Conservation (phyloP, 106 monocot genomes). For the Platanthera zijinensis region DNA sequence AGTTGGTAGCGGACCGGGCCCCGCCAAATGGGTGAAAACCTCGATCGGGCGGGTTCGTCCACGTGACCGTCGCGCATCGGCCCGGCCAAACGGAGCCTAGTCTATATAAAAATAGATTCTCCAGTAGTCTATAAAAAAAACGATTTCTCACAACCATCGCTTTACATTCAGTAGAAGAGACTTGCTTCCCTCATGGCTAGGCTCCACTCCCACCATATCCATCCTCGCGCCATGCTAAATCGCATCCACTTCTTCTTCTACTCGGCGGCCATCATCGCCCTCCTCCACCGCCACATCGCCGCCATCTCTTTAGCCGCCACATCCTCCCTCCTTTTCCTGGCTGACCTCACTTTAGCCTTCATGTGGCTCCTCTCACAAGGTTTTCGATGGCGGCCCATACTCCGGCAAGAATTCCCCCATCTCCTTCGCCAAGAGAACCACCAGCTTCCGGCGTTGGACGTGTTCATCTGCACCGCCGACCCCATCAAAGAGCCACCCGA, state of each 20-base stretch:
- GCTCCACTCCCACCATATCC: slow-evolving; percentile 27
- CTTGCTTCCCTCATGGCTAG: not conserved
- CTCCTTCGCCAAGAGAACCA: slow-evolving; percentile 4
- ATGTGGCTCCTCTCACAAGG: slow-evolving; percentile 45
- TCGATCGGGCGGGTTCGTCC: no score
- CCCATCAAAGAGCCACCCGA: slow-evolving; percentile 65
- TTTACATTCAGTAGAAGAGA: no score
- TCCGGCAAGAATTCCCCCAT: slow-evolving; percentile 38
- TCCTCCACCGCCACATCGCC: slow-evolving; percentile 21
- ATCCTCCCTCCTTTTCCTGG: slow-evolving; percentile 18
- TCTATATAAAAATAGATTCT: no score
- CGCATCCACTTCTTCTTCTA: slow-evolving; percentile 39
- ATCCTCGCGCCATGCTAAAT: slow-evolving; percentile 33
- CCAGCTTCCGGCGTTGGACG: slow-evolving; percentile 40
- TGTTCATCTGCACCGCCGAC: slow-evolving; percentile 78
- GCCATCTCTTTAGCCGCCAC: slow-evolving; percentile 6
- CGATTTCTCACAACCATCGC: no score
- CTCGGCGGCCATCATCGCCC: slow-evolving; percentile 18
- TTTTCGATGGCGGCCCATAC: slow-evolving; percentile 49
- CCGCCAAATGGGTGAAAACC: no score
- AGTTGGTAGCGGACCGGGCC: no score
- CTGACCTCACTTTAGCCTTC: slow-evolving; percentile 43
- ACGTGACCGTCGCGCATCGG: no score
- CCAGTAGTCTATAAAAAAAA: no score
- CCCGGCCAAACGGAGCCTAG: no score